A percentile compares a stretch with the other conserved stretches of the same genome.
Conservation (phyloP, 306 rosid genomes). For the Dryas octopetala region DNA sequence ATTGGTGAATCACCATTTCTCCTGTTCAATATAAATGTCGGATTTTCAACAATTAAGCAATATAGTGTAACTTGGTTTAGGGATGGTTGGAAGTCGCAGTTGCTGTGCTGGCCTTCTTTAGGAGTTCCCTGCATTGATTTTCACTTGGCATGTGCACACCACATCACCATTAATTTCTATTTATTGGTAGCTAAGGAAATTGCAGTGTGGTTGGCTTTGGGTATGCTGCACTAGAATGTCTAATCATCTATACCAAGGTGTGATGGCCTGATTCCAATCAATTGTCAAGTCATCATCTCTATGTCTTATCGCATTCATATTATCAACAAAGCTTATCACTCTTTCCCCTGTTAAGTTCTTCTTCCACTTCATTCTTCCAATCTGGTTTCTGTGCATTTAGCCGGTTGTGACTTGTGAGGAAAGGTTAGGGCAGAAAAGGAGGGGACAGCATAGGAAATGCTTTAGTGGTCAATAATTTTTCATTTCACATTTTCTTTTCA, state of each 20-base stretch:
- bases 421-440: not conserved
- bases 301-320: not conserved
- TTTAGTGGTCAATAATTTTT: not conserved
- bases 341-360: not conserved
- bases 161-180: not conserved
- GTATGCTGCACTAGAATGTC: not conserved
- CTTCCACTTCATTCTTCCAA: not conserved
- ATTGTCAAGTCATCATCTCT: not conserved
- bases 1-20: conserved; percentile 1
- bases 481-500: not conserved
- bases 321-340: not conserved
- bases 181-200: conserved; percentile 3
- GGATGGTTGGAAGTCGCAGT: not conserved
- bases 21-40: not conserved
- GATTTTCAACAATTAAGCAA: not conserved
- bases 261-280: not conserved
- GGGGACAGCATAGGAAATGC: not conserved
- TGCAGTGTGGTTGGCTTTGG: not conserved
- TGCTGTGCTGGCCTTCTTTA: not conserved
- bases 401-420: not conserved
- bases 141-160: conserved; percentile 4
- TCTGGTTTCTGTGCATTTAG: not conserved
- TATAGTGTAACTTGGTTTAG: not conserved
- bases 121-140: not conserved
- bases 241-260: not conserved